A percentile compares a stretch with the other conserved stretches of the same genome.
phyloP scores from a whole-genome alignment of 2,329 filamentous ascomycete genomes.

The Exophiala phaeomuriformis region DNA sequence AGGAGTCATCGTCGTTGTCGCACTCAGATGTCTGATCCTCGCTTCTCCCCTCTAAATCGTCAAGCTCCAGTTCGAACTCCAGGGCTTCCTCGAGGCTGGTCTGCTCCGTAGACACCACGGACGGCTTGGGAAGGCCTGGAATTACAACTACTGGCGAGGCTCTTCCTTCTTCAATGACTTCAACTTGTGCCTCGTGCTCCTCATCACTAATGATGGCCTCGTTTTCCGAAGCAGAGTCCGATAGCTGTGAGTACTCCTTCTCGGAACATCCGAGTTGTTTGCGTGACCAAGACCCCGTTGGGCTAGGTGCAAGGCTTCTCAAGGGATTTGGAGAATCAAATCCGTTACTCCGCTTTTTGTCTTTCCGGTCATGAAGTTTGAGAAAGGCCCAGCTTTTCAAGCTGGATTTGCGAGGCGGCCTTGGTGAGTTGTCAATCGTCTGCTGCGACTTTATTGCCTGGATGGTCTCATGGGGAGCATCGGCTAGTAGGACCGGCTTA shows the following conservation, averaged over 20 bases:
- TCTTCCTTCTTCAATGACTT: not conserved
- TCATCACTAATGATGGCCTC: not conserved
- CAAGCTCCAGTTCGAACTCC: not conserved
- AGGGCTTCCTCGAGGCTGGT: constrained; percentile 1
- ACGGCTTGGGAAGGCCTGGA: constrained; percentile 2
- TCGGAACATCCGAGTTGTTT: not conserved
- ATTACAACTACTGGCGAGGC: not conserved
- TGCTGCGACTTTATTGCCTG: not conserved
- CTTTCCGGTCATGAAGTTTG: constrained; percentile 2
- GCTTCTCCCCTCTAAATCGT: not conserved
- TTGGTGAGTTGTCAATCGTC: not conserved
- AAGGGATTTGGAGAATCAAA: not conserved
- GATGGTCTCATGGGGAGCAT: not conserved
- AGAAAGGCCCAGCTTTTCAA: constrained; percentile 6
- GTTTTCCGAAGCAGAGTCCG: constrained; percentile 7
- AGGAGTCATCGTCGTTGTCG: not conserved
- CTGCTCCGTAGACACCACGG: constrained; percentile 2
- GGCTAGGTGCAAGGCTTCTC: constrained; percentile 1
- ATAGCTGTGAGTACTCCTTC: not conserved
- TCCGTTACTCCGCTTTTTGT: not conserved
- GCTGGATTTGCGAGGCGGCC: constrained; percentile 10
- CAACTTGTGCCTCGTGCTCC: not conserved
- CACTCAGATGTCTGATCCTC: not conserved
- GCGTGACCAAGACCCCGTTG: constrained; percentile 8
- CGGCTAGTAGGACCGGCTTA: not conserved